Conservation (phyloP, 1,284 basidiomycete genomes). For the Porodaedalea pini region DNA sequence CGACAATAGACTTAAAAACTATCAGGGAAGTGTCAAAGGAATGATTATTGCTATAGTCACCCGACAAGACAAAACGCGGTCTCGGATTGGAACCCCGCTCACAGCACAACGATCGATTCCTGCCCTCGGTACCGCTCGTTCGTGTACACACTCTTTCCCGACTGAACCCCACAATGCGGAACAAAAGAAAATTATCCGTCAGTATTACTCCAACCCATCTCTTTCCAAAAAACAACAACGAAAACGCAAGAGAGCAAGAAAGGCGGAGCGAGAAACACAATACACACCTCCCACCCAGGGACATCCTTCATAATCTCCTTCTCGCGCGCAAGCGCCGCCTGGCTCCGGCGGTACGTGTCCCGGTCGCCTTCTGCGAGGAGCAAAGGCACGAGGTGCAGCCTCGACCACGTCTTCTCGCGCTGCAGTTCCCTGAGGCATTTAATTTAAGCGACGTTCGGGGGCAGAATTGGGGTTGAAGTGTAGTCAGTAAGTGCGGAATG, state of each 20-base stretch:
- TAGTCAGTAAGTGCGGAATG: slow-evolving; percentile 1
- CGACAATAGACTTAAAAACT: too few species aligned
- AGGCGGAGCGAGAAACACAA: slow-evolving; percentile 18
- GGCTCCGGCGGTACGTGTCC: slow-evolving; percentile 79
- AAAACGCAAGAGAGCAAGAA: slow-evolving; percentile 19
- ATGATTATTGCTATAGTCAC: too few species aligned
- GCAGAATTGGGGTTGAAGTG: not conserved
- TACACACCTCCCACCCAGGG: slow-evolving; percentile 83
- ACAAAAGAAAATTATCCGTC: slow-evolving; percentile 6
- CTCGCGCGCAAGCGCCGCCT: slow-evolving; percentile 66
- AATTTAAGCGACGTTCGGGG: not conserved
- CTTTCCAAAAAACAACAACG: not conserved
- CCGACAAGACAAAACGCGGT: too few species aligned
- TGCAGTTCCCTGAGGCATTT: slow-evolving; percentile 73
- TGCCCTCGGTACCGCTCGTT: slow-evolving; percentile 73
- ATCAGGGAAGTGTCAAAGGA: too few species aligned
- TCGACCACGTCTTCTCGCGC: slow-evolving; percentile 93
- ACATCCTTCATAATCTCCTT: slow-evolving; percentile 55
- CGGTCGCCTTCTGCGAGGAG: slow-evolving; percentile 92
- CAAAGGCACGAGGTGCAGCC: slow-evolving; percentile 92
- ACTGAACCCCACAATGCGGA: slow-evolving; percentile 36
- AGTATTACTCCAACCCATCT: slow-evolving; percentile 2
- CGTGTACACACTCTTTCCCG: slow-evolving; percentile 84
- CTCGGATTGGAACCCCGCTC: too few species aligned
- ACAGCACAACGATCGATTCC: slow-evolving; percentile 58